Evolutionary conservation across 768 basidiomycete species (phyloP).

Genomic region (Naematelia aurantialba): DNA sequence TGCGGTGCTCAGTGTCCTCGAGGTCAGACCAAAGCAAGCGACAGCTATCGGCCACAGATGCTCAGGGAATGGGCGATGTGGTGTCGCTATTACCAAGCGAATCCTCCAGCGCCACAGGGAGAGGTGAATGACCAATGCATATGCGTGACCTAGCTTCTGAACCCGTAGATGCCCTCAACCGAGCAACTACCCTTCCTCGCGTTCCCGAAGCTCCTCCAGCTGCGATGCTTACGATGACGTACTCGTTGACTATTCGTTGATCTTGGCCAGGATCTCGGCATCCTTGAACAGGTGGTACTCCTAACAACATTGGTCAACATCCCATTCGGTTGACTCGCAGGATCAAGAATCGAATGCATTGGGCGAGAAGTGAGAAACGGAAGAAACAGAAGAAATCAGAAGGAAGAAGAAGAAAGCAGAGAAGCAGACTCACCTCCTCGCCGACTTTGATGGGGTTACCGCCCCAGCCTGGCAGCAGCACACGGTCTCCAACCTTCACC

Average conservation of each 20-base stretch:
- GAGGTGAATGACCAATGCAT: background rate
- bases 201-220: too few relatives aligned
- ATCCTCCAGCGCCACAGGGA: too few relatives aligned
- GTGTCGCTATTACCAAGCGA: too few relatives aligned
- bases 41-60: too few relatives aligned
- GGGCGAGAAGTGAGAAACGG: background rate
- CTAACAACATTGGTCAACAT: slow-evolving; percentile 53
- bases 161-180: too few relatives aligned
- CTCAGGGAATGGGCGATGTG: too few relatives aligned
- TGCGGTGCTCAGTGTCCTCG: too few relatives aligned
- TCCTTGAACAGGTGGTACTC: slow-evolving; percentile 96
- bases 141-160: background rate
- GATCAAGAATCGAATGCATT: background rate
- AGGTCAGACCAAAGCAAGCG: too few relatives aligned
- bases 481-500: slow-evolving; percentile 86
- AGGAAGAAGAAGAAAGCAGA: too few relatives aligned
- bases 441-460: slow-evolving; percentile 94
- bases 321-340: background rate
- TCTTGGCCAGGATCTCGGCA: slow-evolving; percentile 90
- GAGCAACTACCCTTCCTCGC: too few relatives aligned
- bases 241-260: slow-evolving; percentile 65
- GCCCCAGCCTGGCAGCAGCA: slow-evolving; percentile 93
- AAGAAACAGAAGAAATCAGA: too few relatives aligned
- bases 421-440: slow-evolving; percentile 80
- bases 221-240: background rate